Conservation (phyloP, 2,329 filamentous ascomycete genomes). For the Fusarium xyrophilum region DNA sequence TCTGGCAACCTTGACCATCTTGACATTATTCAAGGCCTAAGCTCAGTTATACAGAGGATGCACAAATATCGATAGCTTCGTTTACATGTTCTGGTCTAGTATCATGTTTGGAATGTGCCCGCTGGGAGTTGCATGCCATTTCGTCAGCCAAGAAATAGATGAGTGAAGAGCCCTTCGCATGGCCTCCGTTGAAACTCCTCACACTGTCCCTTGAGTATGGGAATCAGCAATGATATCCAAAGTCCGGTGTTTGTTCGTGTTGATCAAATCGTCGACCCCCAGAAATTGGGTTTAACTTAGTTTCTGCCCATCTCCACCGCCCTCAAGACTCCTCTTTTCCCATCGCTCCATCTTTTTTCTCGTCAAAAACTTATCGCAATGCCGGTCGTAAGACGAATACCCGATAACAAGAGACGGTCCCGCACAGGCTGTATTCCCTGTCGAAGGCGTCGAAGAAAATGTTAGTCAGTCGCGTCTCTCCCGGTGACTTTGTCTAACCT, state of each 20-base stretch:
- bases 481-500: not conserved
- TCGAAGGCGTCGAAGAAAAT: conserved; percentile 30
- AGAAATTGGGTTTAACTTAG: not conserved
- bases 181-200: fast-evolving
- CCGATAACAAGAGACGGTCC: conserved; percentile 22
- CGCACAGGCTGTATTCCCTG: conserved; percentile 26
- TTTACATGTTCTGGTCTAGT: not conserved
- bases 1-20: not conserved
- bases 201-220: fast-evolving
- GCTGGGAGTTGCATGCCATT: not conserved
- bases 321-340: conserved; percentile 12
- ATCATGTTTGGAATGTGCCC: not conserved
- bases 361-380: conserved; percentile 11
- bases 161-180: not conserved
- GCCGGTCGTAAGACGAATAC: conserved; percentile 26
- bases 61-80: not conserved
- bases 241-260: not conserved
- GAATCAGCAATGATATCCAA: too few species aligned
- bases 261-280: not conserved
- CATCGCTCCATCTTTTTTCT: not conserved
- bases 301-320: conserved; percentile 1
- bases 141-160: not conserved
- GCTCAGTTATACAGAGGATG: not conserved
- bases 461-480: not conserved
- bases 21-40: too few species aligned